These are phyloP conservation scores for Cyberlindnera mississippiensis DNA, from an alignment of 805 yeast genomes.

Conservation along the genomic window DNA sequence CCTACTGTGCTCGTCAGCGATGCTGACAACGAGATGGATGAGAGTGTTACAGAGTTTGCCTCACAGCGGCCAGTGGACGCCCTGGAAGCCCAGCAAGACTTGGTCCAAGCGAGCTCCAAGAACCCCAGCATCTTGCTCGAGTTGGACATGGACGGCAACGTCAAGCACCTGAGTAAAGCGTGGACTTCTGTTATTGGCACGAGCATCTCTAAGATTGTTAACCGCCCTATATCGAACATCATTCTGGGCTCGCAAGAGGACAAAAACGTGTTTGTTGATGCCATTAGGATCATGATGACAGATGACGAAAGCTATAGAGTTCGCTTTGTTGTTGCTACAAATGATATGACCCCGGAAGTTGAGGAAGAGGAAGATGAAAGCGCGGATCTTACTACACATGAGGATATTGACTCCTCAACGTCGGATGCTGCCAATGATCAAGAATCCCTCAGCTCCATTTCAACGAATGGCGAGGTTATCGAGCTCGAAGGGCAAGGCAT, in stretches of 20 bases:
- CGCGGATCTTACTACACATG: conserved; percentile 6
- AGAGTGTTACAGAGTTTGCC: background rate
- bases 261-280: conserved; percentile 61
- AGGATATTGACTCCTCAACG: conserved; percentile 11
- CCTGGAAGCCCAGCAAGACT: conserved; percentile 38
- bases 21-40: conserved; percentile 1
- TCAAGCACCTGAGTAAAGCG: conserved; percentile 67
- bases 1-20: conserved; percentile 12
- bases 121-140: conserved; percentile 82
- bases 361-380: conserved; percentile 20
- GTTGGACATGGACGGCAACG: conserved; percentile 71
- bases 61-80: background rate
- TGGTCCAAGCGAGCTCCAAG: conserved; percentile 59
- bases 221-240: conserved; percentile 56
- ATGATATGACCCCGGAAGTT: conserved; percentile 28
- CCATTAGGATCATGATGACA: conserved; percentile 62
- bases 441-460: conserved; percentile 32
- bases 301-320: conserved; percentile 80
- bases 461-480: conserved; percentile 57
- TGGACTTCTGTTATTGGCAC: conserved; percentile 84
- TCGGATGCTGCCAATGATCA: conserved; percentile 22
- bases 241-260: conserved; percentile 65
- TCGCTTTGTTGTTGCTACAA: conserved; percentile 53
- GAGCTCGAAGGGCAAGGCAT: conserved; percentile 95
- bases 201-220: conserved; percentile 46